Percentiles rank a stretch among this genome's conserved stretches.
Evolutionary conservation across 2,329 filamentous ascomycete genomes (phyloP).

Genomic region (Diaporthe sp.): DNA sequence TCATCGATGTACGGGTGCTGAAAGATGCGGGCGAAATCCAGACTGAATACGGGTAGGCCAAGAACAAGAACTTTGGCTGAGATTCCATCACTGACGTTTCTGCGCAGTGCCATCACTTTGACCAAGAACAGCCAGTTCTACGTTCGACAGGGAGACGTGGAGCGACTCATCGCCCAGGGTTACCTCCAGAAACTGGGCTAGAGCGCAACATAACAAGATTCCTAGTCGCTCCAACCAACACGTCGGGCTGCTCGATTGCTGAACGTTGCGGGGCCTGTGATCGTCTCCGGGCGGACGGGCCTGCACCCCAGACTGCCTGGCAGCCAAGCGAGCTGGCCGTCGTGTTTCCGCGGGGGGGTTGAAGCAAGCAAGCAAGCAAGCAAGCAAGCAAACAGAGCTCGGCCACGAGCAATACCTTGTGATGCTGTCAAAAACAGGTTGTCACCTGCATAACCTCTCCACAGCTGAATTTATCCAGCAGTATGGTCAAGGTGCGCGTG

Average conservation of each 20-base stretch:
- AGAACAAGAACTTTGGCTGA: constrained; percentile 43
- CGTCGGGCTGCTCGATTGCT: not conserved
- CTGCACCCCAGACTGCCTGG: not conserved
- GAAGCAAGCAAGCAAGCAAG: not conserved
- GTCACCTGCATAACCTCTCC: not conserved
- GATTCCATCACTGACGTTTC: constrained; percentile 13
- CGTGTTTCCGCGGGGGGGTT: not conserved
- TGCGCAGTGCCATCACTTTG: constrained; percentile 84
- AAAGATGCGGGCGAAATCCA: constrained; percentile 99
- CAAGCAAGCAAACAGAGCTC: not conserved
- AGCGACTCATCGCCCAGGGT: constrained; percentile 91
- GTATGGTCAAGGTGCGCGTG: not conserved
- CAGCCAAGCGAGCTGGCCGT: not conserved
- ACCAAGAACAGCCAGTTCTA: constrained; percentile 99
- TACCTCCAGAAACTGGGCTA: constrained; percentile 91
- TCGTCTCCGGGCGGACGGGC: not conserved
- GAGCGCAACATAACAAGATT: constrained; percentile 44
- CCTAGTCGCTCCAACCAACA: not conserved
- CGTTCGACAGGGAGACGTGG: constrained; percentile 94
- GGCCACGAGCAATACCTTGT: not conserved
- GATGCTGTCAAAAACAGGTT: not conserved
- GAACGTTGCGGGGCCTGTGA: not conserved
- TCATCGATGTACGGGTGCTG: constrained; percentile 95
- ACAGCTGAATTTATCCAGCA: constrained; percentile 5
- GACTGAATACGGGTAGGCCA: constrained; percentile 89